phyloP scores from a whole-genome alignment of 371 early-diverging fungal genomes.

The Chytridiales sp. region DNA sequence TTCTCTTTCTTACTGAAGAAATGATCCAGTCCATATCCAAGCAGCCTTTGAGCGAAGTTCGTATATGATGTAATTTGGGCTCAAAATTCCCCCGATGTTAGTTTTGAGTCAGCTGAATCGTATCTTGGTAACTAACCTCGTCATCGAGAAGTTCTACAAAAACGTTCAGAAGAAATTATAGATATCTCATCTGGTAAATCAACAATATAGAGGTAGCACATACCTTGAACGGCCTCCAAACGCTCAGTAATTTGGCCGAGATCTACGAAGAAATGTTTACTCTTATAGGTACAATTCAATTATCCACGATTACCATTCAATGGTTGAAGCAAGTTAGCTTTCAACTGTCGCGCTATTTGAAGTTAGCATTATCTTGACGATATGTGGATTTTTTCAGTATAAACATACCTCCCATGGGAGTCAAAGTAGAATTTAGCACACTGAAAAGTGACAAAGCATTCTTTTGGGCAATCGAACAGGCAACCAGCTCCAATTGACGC shows the following conservation, averaged over 20 bases:
- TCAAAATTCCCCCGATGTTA: not conserved
- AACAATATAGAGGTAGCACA: slow-evolving; percentile 27
- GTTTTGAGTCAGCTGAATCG: not conserved
- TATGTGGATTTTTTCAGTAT: not conserved
- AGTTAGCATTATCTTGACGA: slow-evolving; percentile 5
- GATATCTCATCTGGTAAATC: slow-evolving; percentile 35
- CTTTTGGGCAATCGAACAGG: slow-evolving; percentile 44
- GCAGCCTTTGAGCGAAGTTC: slow-evolving; percentile 32
- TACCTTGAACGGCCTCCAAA: slow-evolving; percentile 57
- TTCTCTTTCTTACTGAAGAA: slow-evolving; percentile 37
- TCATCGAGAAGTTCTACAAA: slow-evolving; percentile 2
- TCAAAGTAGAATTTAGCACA: slow-evolving; percentile 60
- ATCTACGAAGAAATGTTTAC: slow-evolving; percentile 31
- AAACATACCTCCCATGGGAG: slow-evolving; percentile 63
- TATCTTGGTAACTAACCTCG: not conserved
- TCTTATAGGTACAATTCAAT: slow-evolving; percentile 13
- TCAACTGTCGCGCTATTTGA: slow-evolving; percentile 58
- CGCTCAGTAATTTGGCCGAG: slow-evolving; percentile 40
- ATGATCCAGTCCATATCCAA: slow-evolving; percentile 56
- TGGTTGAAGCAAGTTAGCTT: slow-evolving; percentile 75
- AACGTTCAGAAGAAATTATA: too few relatives aligned
- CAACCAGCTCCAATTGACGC: slow-evolving; percentile 66
- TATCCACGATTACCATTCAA: slow-evolving; percentile 32
- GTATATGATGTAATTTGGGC: not conserved
- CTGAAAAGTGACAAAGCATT: slow-evolving; percentile 55